Base-by-base conservation (phyloP, 352 stramenopile species). In the Phytophthora ohioensis region DNA sequence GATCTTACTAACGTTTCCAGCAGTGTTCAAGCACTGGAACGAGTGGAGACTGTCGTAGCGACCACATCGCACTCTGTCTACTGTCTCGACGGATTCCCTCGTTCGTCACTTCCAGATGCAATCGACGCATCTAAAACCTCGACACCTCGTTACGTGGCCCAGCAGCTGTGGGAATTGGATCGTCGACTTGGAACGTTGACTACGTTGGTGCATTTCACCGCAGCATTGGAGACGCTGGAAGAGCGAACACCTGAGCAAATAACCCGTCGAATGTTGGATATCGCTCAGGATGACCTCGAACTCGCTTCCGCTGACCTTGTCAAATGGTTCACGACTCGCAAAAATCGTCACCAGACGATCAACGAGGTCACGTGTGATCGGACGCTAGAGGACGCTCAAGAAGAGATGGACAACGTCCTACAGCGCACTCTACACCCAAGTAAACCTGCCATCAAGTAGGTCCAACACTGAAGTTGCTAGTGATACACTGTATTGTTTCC, bases 81-180 rank as follows among this genome's bases (percentile, higher is more conserved):
- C 27, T 76, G 78, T 12, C 45, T 84, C 6, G 80, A 91, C 41
- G 80, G 76, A 1, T 91, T 87, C 34, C 81, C 80, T 12, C 62
- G 75, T 48, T 67, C 70, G 53, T 76, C 67, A 57, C 54, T 56
- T 46, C 38, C 57, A 56, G 51, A 58, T 58, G 64, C 45, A 35
- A 51, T 13, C 7, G 35, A 21, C 34, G 27, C 48, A 57, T 52
- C 47, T 48, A 64, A 45, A n/a, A 32, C 51, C 10, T 58, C 55
- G 46, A 57, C 47, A 17, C 68, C 67, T 56, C 81, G 73, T 58
- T 87, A 85, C 71, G 71, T 76, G 27, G 70, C 76, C 4, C 73
- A 90, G 62, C 78, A 91, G 51, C 38, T 90, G 11, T 76, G 67
- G 58, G 57, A 76, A 12, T 52, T 92, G n/a, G 73, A 85, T 51